These are phyloP conservation scores for Mrakiaceae sp. DNA, from an alignment of 1,284 basidiomycete genomes.

Conservation along the genomic window DNA sequence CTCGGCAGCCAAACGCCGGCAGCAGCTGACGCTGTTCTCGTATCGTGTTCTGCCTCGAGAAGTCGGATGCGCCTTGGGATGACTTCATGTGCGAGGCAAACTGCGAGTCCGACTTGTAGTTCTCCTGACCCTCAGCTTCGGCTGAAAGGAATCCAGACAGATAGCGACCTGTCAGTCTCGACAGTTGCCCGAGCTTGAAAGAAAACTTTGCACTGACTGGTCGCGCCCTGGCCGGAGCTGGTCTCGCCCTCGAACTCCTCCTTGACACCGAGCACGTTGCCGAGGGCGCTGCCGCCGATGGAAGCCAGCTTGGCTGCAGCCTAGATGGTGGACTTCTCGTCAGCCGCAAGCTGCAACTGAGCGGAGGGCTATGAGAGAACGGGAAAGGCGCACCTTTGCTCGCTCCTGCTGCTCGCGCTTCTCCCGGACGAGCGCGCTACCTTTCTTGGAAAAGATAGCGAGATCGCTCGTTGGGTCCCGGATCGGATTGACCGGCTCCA, in stretches of 20 bases:
- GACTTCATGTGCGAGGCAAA: conserved; percentile 85
- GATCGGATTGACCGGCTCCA: conserved; percentile 95
- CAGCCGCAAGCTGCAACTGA: not conserved
- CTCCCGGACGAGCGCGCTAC: conserved; percentile 83
- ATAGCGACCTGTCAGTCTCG: too few species aligned
- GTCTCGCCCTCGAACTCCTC: conserved; percentile 69
- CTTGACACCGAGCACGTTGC: conserved; percentile 95
- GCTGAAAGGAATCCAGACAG: conserved; percentile 39
- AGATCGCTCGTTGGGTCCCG: conserved; percentile 87
- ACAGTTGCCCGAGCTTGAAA: too few species aligned
- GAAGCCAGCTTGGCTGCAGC: conserved; percentile 90
- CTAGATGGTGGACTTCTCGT: conserved; percentile 15
- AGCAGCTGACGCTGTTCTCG: conserved; percentile 95
- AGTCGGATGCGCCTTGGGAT: conserved; percentile 64
- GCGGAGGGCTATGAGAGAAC: not conserved
- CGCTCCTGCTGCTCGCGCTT: conserved; percentile 92
- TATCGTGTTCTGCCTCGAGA: conserved; percentile 70
- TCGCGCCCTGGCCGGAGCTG: not conserved
- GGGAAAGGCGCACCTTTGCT: conserved; percentile 46
- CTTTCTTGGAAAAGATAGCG: conserved; percentile 92
- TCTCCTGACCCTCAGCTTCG: conserved; percentile 53
- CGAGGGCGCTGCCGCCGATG: conserved; percentile 81
- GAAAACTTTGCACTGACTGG: too few species aligned
- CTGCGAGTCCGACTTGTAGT: conserved; percentile 89
- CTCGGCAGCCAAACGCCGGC: conserved; percentile 93